Conservation (phyloP, 768 basidiomycete species). For the Cantharellus cinnabarinus region DNA sequence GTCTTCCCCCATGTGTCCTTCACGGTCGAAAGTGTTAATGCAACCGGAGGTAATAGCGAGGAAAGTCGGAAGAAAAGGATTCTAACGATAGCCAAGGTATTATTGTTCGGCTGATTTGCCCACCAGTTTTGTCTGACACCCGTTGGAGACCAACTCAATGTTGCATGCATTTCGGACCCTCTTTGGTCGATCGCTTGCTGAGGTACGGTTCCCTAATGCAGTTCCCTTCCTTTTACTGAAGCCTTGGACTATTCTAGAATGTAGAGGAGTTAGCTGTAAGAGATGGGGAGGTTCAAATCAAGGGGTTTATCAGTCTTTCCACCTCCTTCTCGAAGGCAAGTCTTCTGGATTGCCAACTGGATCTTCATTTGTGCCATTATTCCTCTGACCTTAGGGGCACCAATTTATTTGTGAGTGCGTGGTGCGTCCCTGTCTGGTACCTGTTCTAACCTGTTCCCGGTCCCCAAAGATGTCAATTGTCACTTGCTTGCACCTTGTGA, state of each 20-base stretch:
- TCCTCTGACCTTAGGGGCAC: slow-evolving; percentile 16
- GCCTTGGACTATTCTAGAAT: slow-evolving; percentile 25
- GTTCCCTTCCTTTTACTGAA: neutral
- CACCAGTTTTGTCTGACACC: neutral
- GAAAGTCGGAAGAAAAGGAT: slow-evolving; percentile 24
- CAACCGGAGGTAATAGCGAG: slow-evolving; percentile 20
- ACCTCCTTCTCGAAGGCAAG: slow-evolving; percentile 54
- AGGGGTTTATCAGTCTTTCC: slow-evolving; percentile 71
- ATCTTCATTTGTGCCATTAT: neutral
- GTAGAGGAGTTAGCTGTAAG: slow-evolving; percentile 39
- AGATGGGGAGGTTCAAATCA: slow-evolving; percentile 32
- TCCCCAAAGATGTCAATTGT: slow-evolving; percentile 47
- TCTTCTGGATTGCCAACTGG: slow-evolving; percentile 4
- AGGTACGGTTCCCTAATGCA: slow-evolving; percentile 26
- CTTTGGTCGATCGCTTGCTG: slow-evolving; percentile 48
- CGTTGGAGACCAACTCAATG: slow-evolving; percentile 37
- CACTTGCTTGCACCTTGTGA: slow-evolving; percentile 48
- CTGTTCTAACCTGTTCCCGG: neutral
- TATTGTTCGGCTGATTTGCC: neutral
- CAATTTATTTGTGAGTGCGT: slow-evolving; percentile 62
- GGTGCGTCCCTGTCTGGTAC: neutral
- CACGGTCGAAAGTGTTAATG: slow-evolving; percentile 31
- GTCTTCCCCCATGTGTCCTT: slow-evolving; percentile 54
- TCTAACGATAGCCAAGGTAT: slow-evolving; percentile 47
- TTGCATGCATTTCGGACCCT: slow-evolving; percentile 50